Evolutionary conservation across 139 green algal genomes (phyloP), one percentile per base, ranked within the genome.

Genomic region (Microglena sp.): DNA sequence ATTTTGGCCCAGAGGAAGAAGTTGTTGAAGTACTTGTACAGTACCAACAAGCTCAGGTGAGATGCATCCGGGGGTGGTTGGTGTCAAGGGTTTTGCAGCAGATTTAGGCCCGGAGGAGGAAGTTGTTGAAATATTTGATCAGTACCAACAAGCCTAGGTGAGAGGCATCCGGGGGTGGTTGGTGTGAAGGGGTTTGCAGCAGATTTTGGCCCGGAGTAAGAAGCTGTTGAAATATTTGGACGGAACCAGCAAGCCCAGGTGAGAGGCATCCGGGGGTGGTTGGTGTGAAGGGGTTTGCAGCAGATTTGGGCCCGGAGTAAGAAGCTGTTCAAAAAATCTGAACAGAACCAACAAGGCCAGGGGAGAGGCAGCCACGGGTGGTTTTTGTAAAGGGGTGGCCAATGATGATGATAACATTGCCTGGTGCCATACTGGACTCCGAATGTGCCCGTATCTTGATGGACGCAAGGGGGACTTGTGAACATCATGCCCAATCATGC

Each of bases 1-100:
- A 83, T 91, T 40, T 69, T 93, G 3, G 62, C 45, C 34, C 70
- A 84, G 66, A 66, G 86, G 54, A 86, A 82, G 60, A 75, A 56
- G 8, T 74, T 90, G 29, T 69, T 93, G 62, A 73, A 84, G 62
- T 93, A 93, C 75, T 65, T 92, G 27, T 84, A 84, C 70, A 71
- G 56, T 22, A 73, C 63, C 2, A 66, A 88, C 69, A 77, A 77
- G 77, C 75, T 31, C n/a, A 32, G 45, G 46, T 55, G 45, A 59
- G 45, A n/a, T n/a, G n/a, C n/a, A n/a, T n/a, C n/a, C n/a, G 40
- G 40, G 40, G 11, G 40, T 50, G 11, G 11, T 21, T 5, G 4
- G 57, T 64, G 31, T 21, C 4, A 50, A 24, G 57, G 7, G n/a
- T n/a, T 7, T 74, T 93, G 40, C 50, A 80, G 68, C 60, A 55